Percentiles rank a stretch among this genome's conserved stretches.
Conservation (phyloP, 2,329 filamentous ascomycete genomes). For the Whalleya microplaca region DNA sequence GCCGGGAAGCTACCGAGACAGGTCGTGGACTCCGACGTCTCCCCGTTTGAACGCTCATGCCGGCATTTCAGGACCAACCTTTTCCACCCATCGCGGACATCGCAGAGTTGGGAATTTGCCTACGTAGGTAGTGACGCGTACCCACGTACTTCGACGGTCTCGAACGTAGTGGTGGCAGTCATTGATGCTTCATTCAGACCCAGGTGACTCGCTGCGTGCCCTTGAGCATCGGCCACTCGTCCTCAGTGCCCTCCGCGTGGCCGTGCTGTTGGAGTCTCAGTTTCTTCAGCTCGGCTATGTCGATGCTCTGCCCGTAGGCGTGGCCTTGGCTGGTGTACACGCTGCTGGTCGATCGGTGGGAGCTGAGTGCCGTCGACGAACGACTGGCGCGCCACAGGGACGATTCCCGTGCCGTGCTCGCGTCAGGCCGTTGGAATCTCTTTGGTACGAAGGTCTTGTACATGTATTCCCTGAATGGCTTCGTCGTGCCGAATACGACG, state of each 20-base stretch:
- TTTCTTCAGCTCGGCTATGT: neutral
- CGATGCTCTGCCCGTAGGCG: neutral
- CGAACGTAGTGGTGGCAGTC: neutral
- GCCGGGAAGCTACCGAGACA: neutral
- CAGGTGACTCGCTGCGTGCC: neutral
- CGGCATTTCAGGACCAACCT: neutral
- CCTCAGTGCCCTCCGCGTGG: neutral
- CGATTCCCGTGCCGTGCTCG: neutral
- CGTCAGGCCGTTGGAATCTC: constrained; percentile 9
- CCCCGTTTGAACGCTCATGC: neutral
- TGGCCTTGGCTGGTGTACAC: neutral
- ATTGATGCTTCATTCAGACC: neutral
- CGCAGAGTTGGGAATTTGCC: neutral
- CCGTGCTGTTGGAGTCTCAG: neutral
- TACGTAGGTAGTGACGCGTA: too few species aligned
- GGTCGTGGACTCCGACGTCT: neutral
- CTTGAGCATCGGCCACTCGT: constrained; percentile 1
- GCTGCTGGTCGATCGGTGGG: neutral
- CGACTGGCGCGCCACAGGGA: neutral
- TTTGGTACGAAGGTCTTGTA: constrained; percentile 27
- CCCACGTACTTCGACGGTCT: too few species aligned
- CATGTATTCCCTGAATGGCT: constrained; percentile 38
- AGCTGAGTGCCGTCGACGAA: neutral
- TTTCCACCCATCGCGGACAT: neutral
- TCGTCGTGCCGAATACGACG: constrained; percentile 47